phyloP scores from a whole-genome alignment of 2,329 filamentous ascomycete species.

The Cordyceps fumosorosea region DNA sequence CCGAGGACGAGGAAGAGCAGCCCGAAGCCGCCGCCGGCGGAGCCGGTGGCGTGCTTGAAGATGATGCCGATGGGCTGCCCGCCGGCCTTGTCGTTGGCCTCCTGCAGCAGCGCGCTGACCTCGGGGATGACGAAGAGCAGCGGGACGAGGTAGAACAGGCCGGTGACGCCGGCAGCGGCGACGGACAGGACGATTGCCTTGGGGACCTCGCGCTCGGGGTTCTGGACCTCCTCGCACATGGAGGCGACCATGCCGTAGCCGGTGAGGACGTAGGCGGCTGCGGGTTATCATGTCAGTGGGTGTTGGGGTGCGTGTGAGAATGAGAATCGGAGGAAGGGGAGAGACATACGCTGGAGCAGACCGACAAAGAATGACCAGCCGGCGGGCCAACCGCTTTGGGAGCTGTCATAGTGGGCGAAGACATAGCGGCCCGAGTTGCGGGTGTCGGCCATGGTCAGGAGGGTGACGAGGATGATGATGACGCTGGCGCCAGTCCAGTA shows the following conservation, averaged over 20 bases:
- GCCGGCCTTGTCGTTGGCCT: slow-evolving; percentile 42
- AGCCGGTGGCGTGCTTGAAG: slow-evolving; percentile 71
- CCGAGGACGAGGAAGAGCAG: slow-evolving; percentile 70
- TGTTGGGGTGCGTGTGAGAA: slow-evolving; percentile 22
- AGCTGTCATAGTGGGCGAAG: slow-evolving; percentile 62
- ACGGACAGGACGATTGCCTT: slow-evolving; percentile 63
- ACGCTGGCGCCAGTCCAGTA: slow-evolving; percentile 68
- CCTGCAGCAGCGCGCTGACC: slow-evolving; percentile 54
- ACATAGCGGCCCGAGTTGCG: slow-evolving; percentile 61
- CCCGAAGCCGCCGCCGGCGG: slow-evolving; percentile 65
- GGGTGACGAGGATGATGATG: slow-evolving; percentile 61
- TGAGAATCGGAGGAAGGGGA: neutral
- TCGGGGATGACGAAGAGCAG: slow-evolving; percentile 71
- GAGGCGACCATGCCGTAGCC: slow-evolving; percentile 48
- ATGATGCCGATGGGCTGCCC: slow-evolving; percentile 70
- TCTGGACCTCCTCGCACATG: slow-evolving; percentile 57
- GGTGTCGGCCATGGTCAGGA: slow-evolving; percentile 57
- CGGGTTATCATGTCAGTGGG: slow-evolving; percentile 22
- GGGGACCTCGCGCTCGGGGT: slow-evolving; percentile 55
- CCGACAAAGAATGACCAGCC: slow-evolving; percentile 54
- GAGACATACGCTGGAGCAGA: slow-evolving; percentile 39
- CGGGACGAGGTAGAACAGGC: slow-evolving; percentile 60
- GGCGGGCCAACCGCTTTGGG: slow-evolving; percentile 61
- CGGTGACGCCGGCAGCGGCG: slow-evolving; percentile 57
- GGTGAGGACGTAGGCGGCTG: slow-evolving; percentile 34